Evolutionary conservation across 2,329 filamentous ascomycete genomes (phyloP), one percentile per base, ranked within the genome.

Genomic region (Ophiobolus disseminans): DNA sequence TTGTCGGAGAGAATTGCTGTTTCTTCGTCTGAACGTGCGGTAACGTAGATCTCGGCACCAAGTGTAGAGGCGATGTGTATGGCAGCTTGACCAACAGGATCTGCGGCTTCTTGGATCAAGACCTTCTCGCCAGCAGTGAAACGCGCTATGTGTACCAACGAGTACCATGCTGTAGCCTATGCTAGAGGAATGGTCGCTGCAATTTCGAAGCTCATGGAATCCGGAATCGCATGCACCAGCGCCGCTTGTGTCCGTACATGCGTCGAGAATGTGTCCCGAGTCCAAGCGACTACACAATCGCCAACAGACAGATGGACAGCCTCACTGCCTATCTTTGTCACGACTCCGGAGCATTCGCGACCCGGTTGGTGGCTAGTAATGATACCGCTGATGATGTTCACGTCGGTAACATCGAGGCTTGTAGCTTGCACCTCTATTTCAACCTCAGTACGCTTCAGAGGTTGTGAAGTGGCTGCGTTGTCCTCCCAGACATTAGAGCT

Each of bases 361-460:
- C 57, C 59, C 14, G 49, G 5, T 14, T 26, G 31, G 8, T 25
- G 13, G 17, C 31, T 25, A 10, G 31, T 22, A 13, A 72, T 21
- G 28, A 74, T 68, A 5, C 72, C 73, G 20, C 51, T 50, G 3
- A 60, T 34, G 4, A 45, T 37, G 26, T 53, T 38, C 13, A 60
- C 20, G 41, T 61, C 58, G 11, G 20, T 22, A 5, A 22, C 8
- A 20, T 19, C 36, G 38, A 22, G 49, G 25, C 35, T 45, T 45
- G 17, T 61, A 39, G 19, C 45, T 54, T n/a, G 55, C 45, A 69
- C 59, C 25, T 64, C 49, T 17, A 75, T 62, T 38, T 73, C 70
- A 10, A 74, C 57, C 6, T 69, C 51, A 16, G 65, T 40, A 8
- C 34, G 41, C 21, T 46, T 16, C 3, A 62, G 32, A 1, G 36